These are phyloP conservation scores for Stemphylium beticola DNA, from an alignment of 2,329 filamentous ascomycete species.

Conservation along the genomic window DNA sequence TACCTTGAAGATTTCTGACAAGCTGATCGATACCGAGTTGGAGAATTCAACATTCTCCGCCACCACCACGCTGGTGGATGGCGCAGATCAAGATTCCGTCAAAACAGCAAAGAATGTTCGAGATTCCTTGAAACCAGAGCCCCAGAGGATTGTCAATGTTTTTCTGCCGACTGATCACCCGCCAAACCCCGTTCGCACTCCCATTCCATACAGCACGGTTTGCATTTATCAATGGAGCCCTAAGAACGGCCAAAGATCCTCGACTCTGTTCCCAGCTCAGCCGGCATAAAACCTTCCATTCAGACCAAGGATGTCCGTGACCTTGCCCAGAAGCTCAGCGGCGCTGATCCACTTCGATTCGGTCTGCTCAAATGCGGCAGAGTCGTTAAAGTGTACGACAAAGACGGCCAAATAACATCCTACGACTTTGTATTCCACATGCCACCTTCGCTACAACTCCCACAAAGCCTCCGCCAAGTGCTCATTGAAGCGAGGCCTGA, in stretches of 20 bases:
- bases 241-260: neutral
- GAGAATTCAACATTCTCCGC: neutral
- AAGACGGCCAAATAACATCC: slow-evolving; percentile 20
- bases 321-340: slow-evolving; percentile 29
- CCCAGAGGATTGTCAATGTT: no score
- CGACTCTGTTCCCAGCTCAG: no score
- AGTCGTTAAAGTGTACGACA: neutral
- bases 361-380: slow-evolving; percentile 34
- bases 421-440: neutral
- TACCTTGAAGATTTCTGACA: slow-evolving; percentile 14
- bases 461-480: neutral
- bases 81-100: no score
- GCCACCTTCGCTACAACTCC: no score
- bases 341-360: slow-evolving; percentile 35
- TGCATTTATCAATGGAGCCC: slow-evolving; percentile 2
- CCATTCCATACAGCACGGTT: no score
- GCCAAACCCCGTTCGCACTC: no score
- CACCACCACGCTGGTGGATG: neutral
- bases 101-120: no score
- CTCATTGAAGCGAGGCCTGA: neutral
- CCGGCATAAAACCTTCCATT: neutral
- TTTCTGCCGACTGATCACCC: no score
- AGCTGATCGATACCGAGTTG: neutral
- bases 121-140: no score
- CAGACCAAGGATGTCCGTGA: slow-evolving; percentile 24